These are phyloP conservation scores for Quercus glauca DNA, from an alignment of 306 rosid genomes.

Conservation along the genomic window DNA sequence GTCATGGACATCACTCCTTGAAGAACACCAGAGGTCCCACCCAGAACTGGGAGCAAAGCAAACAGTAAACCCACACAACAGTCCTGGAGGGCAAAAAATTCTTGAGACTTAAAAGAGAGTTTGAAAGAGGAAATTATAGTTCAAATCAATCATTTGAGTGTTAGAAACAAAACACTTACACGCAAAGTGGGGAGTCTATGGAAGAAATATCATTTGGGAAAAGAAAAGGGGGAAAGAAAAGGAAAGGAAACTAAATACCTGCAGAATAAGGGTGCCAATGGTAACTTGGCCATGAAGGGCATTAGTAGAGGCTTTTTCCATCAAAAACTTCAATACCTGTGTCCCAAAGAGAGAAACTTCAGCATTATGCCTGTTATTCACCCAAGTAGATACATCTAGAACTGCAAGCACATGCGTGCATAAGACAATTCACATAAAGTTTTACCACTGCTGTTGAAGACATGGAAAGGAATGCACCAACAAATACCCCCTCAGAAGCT, in stretches of 20 bases:
- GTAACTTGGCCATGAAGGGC: constrained; percentile 96
- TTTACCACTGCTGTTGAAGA: constrained; percentile 98
- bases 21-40: constrained; percentile 92
- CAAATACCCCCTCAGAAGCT: constrained; percentile 87
- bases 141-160: not conserved
- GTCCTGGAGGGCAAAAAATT: constrained; percentile 38
- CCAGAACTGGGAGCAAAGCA: constrained; percentile 88
- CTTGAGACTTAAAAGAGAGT: constrained; percentile 26
- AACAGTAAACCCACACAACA: constrained; percentile 54
- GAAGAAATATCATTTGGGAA: not conserved
- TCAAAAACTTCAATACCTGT: constrained; percentile 88
- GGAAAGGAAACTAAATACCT: constrained; percentile 43
- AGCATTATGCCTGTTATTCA: not conserved
- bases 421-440: constrained; percentile 14
- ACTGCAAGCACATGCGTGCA: constrained; percentile 6
- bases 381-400: not conserved
- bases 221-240: constrained; percentile 25
- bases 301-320: constrained; percentile 78
- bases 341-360: constrained; percentile 18
- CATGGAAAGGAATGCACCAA: constrained; percentile 90
- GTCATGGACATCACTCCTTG: constrained; percentile 94
- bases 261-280: constrained; percentile 86
- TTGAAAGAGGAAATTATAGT: constrained; percentile 10
- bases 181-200: not conserved
- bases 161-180: not conserved